Percentiles rank a stretch among this genome's conserved stretches.
Evolutionary conservation across 2,329 filamentous ascomycete genomes (phyloP).

Genomic region (Cadophora sp.): DNA sequence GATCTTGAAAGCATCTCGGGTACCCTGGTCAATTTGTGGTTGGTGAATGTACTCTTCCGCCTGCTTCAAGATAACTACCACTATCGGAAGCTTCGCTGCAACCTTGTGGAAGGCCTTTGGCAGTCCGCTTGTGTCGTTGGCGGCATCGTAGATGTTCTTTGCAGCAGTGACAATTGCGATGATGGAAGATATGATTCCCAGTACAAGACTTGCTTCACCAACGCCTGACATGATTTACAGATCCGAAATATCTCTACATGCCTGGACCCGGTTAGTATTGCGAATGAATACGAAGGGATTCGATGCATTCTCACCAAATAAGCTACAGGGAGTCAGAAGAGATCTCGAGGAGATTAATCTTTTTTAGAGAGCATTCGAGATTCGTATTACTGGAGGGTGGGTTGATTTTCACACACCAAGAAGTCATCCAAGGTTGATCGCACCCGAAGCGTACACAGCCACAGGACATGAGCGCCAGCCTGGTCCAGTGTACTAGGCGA

Average conservation of each 20-base stretch:
- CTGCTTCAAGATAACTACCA: not conserved
- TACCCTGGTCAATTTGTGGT: not conserved
- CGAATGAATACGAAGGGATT: no score
- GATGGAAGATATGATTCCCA: conserved; percentile 31
- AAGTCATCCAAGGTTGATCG: no score
- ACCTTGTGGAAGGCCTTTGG: conserved; percentile 25
- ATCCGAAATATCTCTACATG: not conserved
- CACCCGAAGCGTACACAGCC: no score
- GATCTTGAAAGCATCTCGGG: not conserved
- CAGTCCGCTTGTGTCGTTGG: conserved; percentile 25
- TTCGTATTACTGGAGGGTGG: no score
- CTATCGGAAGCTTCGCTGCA: conserved; percentile 3
- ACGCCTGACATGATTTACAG: conserved; percentile 27
- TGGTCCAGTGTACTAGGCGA: no score
- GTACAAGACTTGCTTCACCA: conserved; percentile 31
- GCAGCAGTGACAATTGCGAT: conserved; percentile 31
- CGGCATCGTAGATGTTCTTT: conserved; percentile 28
- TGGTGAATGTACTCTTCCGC: not conserved
- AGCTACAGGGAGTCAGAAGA: no score
- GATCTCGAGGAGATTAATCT: no score
- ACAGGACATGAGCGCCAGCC: no score
- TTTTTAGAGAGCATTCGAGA: no score
- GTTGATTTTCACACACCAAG: no score
- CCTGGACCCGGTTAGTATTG: not conserved
- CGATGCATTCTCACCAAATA: no score